Evolutionary conservation across 1,284 basidiomycete genomes (phyloP).

Genomic region (Apiotrichum mycotoxinovorans): DNA sequence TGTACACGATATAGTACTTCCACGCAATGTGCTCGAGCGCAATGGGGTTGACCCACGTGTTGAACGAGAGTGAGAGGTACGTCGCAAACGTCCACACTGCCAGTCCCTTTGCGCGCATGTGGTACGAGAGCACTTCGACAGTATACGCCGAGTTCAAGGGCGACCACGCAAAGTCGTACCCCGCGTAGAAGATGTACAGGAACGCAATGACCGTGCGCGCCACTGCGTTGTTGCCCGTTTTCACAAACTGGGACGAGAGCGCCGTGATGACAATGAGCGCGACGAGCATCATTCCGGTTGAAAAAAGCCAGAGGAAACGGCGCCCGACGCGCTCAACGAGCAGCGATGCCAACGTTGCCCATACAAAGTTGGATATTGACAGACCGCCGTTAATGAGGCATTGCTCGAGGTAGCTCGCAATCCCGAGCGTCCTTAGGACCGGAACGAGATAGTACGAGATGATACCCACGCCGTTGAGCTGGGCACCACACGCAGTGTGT

Average conservation of each 20-base stretch:
- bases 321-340: constrained; percentile 16
- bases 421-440: constrained; percentile 17
- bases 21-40: constrained; percentile 23
- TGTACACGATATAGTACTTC: constrained; percentile 25
- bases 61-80: constrained; percentile 11
- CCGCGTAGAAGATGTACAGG: constrained; percentile 21
- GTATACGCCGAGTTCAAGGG: constrained; percentile 18
- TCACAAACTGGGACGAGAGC: constrained; percentile 7
- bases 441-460: constrained; percentile 22
- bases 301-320: constrained; percentile 16
- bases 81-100: constrained; percentile 5
- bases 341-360: not conserved
- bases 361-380: constrained; percentile 14
- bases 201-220: constrained; percentile 16
- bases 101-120: constrained; percentile 20
- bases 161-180: constrained; percentile 15
- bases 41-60: constrained; percentile 26
- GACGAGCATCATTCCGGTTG: constrained; percentile 22
- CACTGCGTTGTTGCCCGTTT: constrained; percentile 3
- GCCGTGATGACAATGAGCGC: constrained; percentile 14
- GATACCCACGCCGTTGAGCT: not conserved
- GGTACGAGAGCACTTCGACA: constrained; percentile 19
- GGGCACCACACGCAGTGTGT: not conserved
- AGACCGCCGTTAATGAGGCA: constrained; percentile 14
- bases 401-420: constrained; percentile 11